phyloP scores from a whole-genome alignment of 257 asterid species.

The Petunia axillaris region DNA sequence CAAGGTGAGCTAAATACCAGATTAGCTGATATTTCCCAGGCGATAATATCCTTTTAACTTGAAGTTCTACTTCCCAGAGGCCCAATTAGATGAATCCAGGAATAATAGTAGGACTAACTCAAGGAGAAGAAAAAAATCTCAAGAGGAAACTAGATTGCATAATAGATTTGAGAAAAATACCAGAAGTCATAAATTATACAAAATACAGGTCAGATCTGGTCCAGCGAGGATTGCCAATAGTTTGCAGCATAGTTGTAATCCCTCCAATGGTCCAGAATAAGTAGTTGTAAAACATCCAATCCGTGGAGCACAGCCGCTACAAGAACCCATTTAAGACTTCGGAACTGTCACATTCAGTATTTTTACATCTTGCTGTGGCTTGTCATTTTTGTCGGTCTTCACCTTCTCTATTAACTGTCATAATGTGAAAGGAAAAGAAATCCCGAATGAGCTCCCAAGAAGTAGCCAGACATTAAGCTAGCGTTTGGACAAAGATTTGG shows the following conservation, averaged over 20 bases:
- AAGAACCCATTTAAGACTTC: constrained; percentile 42
- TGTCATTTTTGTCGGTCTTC: constrained; percentile 88
- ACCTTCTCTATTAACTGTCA: constrained; percentile 90
- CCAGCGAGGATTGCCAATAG: background rate
- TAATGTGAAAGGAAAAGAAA: constrained; percentile 16
- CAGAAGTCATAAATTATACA: background rate
- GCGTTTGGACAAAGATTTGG: too few species aligned
- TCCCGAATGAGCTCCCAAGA: background rate
- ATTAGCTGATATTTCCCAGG: background rate
- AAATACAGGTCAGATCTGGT: background rate
- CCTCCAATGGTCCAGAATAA: background rate
- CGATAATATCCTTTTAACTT: background rate
- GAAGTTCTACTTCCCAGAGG: background rate
- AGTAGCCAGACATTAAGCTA: background rate
- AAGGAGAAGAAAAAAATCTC: background rate
- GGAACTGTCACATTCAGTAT: constrained; percentile 90
- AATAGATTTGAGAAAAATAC: background rate
- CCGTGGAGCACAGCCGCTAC: background rate
- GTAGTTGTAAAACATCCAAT: background rate
- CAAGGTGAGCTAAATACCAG: background rate
- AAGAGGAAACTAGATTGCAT: background rate
- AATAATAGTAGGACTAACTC: too few species aligned
- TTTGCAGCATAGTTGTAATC: background rate
- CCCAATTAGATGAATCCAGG: background rate
- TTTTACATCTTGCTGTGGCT: constrained; percentile 91